Evolutionary conservation across 2,329 filamentous ascomycete genomes (phyloP), one percentile per base, ranked within the genome.

Genomic region (Paracamarosporium sp.): DNA sequence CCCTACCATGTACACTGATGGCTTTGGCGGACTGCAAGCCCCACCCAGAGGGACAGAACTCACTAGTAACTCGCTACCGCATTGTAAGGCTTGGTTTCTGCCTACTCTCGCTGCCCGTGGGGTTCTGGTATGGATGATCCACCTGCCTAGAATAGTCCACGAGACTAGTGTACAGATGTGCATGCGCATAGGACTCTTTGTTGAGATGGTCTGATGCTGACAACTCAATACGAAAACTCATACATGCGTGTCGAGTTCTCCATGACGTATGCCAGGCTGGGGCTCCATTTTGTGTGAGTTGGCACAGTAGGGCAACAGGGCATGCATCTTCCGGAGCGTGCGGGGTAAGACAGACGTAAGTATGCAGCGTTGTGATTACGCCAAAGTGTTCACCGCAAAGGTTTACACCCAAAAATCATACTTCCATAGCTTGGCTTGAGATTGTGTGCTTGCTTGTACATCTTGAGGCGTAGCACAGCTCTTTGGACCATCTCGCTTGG

Each of bases 281-380:
- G 17, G 36, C 15, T 50, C 3, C 25, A 6, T 24, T 17, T 13
- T 27, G 17, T 11, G 13, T 41, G 48, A 28, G 47, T n/a, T 40
- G 20, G 15, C 33, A 35, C 12, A 13, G 47, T 22, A 41, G 22
- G 12, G 35, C 24, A 40, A n/a, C 11, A 30, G 15, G n/a, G 17
- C 48, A 9, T 43, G 28, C 27, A 9, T 41, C n/a, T 20, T 41
- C 36, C 17, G 9, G 36, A 33, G 7, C 24, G 36, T 51, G 48
- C 48, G 48, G 48, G 48, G 48, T 51, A 51, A 41, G 6, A n/a
- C 40, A n/a, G 22, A 36, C 11, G 33, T 15, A 50, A n/a, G 5
- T 24, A 41, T 13, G 48, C 25, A 51, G 25, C 24, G 33, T 17
- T 13, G 38, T n/a, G 22, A 25, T 25, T 20, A 36, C 15, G 31